A percentile compares a stretch with the other conserved stretches of the same genome.
These are phyloP conservation scores for Ceratocystis colombiana DNA, from an alignment of 2,329 filamentous ascomycete species.

Conservation along the genomic window DNA sequence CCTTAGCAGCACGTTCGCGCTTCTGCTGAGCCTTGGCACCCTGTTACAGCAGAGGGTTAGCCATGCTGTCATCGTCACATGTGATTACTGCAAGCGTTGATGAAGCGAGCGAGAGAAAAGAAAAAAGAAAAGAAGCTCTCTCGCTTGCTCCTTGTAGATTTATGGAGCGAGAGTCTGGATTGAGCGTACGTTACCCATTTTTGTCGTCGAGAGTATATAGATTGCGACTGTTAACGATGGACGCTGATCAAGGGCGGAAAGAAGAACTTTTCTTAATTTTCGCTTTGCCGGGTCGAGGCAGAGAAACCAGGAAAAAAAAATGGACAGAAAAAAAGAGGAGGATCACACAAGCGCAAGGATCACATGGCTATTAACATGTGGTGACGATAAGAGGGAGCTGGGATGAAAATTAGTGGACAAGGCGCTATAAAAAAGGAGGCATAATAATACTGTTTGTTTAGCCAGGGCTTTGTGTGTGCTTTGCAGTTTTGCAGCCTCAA, in stretches of 20 bases:
- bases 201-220: not conserved
- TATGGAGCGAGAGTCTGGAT: not conserved
- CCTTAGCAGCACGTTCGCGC: conserved; percentile 61
- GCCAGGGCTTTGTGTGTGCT: no score
- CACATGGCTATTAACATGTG: not conserved
- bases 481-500: no score
- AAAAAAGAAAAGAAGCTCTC: not conserved
- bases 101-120: not conserved
- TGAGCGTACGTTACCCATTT: conserved; percentile 28
- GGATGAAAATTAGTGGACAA: not conserved
- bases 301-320: not conserved
- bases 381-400: not conserved
- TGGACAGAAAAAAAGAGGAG: conserved; percentile 10
- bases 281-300: not conserved
- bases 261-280: not conserved
- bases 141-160: not conserved
- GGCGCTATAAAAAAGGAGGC: not conserved
- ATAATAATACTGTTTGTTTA: no score
- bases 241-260: not conserved
- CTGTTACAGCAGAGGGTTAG: conserved; percentile 31
- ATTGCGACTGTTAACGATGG: not conserved
- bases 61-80: not conserved
- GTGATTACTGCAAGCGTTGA: conserved; percentile 24
- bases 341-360: not conserved
- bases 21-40: conserved; percentile 60